Percentiles rank a stretch among this genome's conserved stretches.
These are phyloP conservation scores for Skeletonema costatum DNA, from an alignment of 108 stramenopile species.

Conservation along the genomic window DNA sequence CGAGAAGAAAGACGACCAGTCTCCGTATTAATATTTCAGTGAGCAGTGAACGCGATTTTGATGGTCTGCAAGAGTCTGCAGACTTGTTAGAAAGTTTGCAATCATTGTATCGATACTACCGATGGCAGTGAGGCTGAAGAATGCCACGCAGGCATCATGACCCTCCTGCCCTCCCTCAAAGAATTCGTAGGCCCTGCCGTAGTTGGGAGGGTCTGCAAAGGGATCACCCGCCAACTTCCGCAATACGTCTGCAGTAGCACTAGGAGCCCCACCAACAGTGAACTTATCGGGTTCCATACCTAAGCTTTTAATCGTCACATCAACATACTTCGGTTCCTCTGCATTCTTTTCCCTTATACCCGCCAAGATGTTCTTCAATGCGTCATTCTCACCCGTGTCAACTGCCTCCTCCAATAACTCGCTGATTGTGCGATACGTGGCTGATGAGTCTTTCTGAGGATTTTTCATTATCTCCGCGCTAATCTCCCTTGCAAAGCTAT, in stretches of 20 bases:
- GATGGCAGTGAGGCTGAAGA: conserved; percentile 87
- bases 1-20: conserved; percentile 97
- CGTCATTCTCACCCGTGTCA: conserved; percentile 46
- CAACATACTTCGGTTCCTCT: conserved; percentile 73
- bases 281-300: conserved; percentile 86
- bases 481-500: conserved; percentile 47
- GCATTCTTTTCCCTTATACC: conserved; percentile 58
- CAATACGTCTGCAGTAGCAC: conserved; percentile 90
- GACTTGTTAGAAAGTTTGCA: conserved; percentile 82
- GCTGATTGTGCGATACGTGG: conserved; percentile 51
- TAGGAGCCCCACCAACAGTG: conserved; percentile 87
- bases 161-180: conserved; percentile 85
- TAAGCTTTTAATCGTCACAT: conserved; percentile 82
- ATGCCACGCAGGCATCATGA: conserved; percentile 91
- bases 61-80: conserved; percentile 90
- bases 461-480: conserved; percentile 26
- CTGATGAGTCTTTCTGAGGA: conserved; percentile 34
- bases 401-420: conserved; percentile 59
- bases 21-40: conserved; percentile 98
- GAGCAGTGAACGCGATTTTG: conserved; percentile 95
- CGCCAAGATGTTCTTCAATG: conserved; percentile 55
- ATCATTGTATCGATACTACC: conserved; percentile 98
- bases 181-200: conserved; percentile 85
- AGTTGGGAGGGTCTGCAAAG: conserved; percentile 84
- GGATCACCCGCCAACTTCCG: conserved; percentile 88